phyloP scores from a whole-genome alignment of 106 monocot genomes.

The Ottelia alismoides region DNA sequence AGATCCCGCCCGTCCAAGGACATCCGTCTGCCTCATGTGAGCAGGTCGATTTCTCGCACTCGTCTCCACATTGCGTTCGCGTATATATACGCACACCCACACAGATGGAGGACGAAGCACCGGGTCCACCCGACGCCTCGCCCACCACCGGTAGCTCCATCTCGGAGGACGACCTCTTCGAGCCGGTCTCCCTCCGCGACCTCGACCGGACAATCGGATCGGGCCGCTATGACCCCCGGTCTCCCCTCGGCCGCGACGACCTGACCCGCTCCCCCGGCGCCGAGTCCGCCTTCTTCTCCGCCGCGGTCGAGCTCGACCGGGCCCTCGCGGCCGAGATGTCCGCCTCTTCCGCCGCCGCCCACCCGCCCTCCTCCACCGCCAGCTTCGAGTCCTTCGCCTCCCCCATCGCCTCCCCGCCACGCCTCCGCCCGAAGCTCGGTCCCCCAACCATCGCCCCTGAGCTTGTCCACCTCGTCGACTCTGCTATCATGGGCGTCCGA shows the following conservation, averaged over 20 bases:
- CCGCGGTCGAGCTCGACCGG: conserved; percentile 11
- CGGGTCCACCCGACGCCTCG: conserved; percentile 1
- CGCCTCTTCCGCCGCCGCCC: neutral
- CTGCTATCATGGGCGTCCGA: conserved; percentile 58
- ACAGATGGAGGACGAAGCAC: conserved; percentile 11
- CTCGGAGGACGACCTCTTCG: conserved; percentile 56
- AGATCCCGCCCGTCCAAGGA: neutral
- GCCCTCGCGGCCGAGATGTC: conserved; percentile 5
- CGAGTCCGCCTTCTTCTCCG: conserved; percentile 10
- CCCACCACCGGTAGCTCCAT: conserved; percentile 16
- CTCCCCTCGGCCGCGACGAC: conserved; percentile 14
- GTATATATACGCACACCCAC: too few relatives aligned
- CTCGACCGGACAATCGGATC: conserved; percentile 13
- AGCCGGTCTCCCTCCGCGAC: conserved; percentile 65
- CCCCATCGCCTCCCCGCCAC: conserved; percentile 19
- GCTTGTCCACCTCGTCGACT: conserved; percentile 64
- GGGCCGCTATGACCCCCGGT: neutral
- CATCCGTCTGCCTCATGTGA: conserved; percentile 5
- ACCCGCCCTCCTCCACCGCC: conserved; percentile 21
- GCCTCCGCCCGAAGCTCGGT: conserved; percentile 17
- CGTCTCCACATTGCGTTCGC: neutral
- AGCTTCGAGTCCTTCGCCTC: conserved; percentile 44
- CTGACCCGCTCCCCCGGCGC: conserved; percentile 10
- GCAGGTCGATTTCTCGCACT: too few relatives aligned
- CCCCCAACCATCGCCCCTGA: conserved; percentile 59